Conservation (phyloP, 2,329 filamentous ascomycete species). For the Triangularia setosa region DNA sequence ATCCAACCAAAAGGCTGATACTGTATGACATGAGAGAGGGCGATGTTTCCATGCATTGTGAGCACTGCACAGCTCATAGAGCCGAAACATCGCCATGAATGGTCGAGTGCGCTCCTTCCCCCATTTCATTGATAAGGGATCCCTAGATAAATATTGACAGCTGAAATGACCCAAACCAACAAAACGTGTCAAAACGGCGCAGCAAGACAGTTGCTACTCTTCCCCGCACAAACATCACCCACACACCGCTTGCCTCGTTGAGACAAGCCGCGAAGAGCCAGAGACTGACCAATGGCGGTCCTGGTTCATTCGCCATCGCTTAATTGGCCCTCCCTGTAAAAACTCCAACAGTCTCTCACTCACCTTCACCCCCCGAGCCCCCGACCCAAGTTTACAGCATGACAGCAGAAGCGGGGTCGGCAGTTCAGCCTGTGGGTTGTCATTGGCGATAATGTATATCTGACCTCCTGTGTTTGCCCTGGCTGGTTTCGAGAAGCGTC, state of each 20-base stretch:
- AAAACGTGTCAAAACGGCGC: too few species aligned
- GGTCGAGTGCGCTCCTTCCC: not conserved
- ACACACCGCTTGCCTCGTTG: not conserved
- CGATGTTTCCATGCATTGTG: not conserved
- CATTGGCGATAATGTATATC: not conserved
- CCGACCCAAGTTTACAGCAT: not conserved
- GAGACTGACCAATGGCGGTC: not conserved
- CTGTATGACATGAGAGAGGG: not conserved
- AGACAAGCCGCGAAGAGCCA: not conserved
- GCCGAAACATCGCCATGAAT: not conserved
- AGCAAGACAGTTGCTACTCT: not conserved
- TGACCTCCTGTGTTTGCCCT: not conserved
- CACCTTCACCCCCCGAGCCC: not conserved
- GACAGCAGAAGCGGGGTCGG: conserved; percentile 15
- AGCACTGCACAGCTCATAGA: not conserved
- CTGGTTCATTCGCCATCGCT: not conserved
- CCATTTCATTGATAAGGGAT: too few species aligned
- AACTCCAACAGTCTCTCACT: not conserved
- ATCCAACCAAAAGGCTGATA: not conserved
- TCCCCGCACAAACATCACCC: not conserved
- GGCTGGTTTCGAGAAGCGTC: not conserved
- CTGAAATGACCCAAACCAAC: too few species aligned
- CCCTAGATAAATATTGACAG: too few species aligned
- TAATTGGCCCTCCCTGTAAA: not conserved
- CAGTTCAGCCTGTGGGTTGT: conserved; percentile 18